Base-by-base conservation (phyloP, 805 yeast genomes). In the Ogataea pini region DNA sequence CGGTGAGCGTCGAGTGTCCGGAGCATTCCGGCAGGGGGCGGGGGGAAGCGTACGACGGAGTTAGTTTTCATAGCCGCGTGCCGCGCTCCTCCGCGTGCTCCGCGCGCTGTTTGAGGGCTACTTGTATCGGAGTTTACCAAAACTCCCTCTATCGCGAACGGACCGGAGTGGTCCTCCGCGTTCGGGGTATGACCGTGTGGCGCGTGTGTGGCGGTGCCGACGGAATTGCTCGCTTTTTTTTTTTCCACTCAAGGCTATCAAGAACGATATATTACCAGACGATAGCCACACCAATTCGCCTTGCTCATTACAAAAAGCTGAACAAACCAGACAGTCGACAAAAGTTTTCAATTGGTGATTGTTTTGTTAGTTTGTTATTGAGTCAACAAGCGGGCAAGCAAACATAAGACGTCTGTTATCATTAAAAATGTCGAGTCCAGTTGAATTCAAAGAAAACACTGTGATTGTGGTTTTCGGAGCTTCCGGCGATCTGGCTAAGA, bases 401-500 rank as follows among this genome's bases (percentile, higher is more conserved):
- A 31, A 5, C 34, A 31, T 7, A 7, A n/a, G 18, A 6, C 14
- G n/a, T 3, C 5, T 27, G 25, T 4, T 32, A 17, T 2, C 12
- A 13, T 4, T 2, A 17, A 34, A 19, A 39, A 59, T 57, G 58
- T 52, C 60, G 29, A 27, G 47, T 42, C 51, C 61, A 9, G 57
- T 62, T 43, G 60, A 75, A 50, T 86, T 86, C 67, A 82, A 79
- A 50, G 80, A 85, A 54, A 72, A 86, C 69, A 83, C 88, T 7
- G 75, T 81, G 36, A 76, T 91, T 60, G 88, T 85, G 22, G 96
- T 91, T 25, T 86, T 90, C 60, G 97, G 97, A 45, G 97, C 97
- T 37, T 87, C 96, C 18, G 97, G 97, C 44, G 97, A 91, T 68
- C 75, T 91, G 56, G 96, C 97, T 47, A 89, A 89, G 73, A 91